phyloP scores from a whole-genome alignment of 305 asterid genomes.

The Fraxinus nigra region DNA sequence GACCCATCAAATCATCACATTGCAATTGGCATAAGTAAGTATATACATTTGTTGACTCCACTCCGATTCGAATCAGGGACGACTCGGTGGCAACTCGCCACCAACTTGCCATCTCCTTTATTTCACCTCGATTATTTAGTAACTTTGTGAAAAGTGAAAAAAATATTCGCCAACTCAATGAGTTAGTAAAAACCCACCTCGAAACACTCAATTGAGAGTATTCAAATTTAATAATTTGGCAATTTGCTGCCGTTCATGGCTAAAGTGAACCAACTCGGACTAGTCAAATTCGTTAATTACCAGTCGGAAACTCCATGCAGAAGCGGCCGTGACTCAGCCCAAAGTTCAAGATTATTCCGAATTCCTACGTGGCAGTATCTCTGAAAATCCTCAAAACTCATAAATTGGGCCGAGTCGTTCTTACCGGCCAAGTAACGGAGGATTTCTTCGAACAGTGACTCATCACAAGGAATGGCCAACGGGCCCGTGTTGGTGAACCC shows the following conservation, averaged over 20 bases:
- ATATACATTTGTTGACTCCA: not conserved
- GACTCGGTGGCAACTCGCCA: slow-evolving; percentile 23
- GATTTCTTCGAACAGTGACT: slow-evolving; percentile 26
- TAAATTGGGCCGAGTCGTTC: slow-evolving; percentile 4
- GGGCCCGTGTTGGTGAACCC: slow-evolving; percentile 31
- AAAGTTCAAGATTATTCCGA: slow-evolving; percentile 17
- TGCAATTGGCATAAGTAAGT: slow-evolving; percentile 2
- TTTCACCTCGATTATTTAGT: not conserved
- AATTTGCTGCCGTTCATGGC: not conserved
- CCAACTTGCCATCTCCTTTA: slow-evolving; percentile 37
- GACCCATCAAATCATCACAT: not conserved
- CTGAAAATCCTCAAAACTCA: slow-evolving; percentile 27
- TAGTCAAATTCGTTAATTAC: not conserved
- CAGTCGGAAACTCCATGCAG: slow-evolving; percentile 14
- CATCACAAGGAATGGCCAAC: slow-evolving; percentile 33
- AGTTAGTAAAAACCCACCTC: not conserved
- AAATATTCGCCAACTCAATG: not conserved
- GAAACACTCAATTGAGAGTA: not conserved
- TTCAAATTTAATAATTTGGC: not conserved
- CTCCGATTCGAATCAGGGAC: slow-evolving; percentile 22
- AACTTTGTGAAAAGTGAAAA: not conserved
- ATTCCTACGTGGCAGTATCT: slow-evolving; percentile 25
- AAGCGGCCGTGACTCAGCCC: slow-evolving; percentile 26
- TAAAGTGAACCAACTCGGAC: not conserved
- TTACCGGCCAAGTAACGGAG: slow-evolving; percentile 10